phyloP scores from a whole-genome alignment of 441 rosid genomes.

The Metrosideros polymorpha region DNA sequence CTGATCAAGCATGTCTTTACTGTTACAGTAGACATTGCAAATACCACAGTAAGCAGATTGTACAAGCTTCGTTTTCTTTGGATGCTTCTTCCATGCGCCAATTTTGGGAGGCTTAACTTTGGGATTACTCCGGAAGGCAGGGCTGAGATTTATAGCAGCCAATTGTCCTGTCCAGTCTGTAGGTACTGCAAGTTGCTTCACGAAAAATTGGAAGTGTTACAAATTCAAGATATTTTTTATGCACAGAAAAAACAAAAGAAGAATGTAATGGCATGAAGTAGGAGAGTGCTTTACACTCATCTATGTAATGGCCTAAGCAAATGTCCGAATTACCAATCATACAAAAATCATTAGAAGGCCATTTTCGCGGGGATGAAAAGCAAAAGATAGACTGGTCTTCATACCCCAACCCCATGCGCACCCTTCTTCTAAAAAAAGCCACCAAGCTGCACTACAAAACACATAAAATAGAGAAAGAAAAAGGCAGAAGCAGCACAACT shows the following conservation, averaged over 20 bases:
- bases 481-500: neutral
- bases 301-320: neutral
- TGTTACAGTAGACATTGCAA: conserved; percentile 37
- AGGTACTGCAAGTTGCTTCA: conserved; percentile 7
- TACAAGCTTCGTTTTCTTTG: conserved; percentile 26
- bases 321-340: neutral
- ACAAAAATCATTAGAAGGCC: neutral
- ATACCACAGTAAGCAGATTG: conserved; percentile 33
- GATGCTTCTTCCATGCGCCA: conserved; percentile 4
- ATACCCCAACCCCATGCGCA: neutral
- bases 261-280: neutral
- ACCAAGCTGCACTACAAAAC: neutral
- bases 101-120: conserved; percentile 9
- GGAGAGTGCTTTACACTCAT: neutral
- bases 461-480: neutral
- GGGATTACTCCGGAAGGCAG: conserved; percentile 5
- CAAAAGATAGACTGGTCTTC: neutral
- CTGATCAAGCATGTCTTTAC: conserved; percentile 32
- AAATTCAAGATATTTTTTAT: neutral
- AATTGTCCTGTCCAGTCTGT: conserved; percentile 9
- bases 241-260: neutral
- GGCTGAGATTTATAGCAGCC: conserved; percentile 5
- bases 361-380: neutral
- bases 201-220: neutral
- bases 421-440: neutral